Evolutionary conservation across 208 protist genomes (phyloP).

Genomic region (Herpetomonas tarakana): DNA sequence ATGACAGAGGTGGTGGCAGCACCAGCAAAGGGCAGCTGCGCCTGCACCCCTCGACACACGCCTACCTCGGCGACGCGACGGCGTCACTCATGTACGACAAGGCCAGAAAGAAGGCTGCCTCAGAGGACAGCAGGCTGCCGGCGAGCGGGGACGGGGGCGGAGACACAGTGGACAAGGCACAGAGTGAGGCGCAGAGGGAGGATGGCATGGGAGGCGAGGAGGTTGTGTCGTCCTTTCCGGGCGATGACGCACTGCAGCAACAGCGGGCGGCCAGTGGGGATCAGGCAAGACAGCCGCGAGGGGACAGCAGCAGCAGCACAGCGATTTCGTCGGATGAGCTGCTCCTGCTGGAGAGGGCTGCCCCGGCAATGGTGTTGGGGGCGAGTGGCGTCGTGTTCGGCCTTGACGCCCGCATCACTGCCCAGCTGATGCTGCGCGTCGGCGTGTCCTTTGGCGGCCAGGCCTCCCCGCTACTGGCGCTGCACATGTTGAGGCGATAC

Average conservation of each 20-base stretch:
- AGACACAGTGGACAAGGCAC: too few species aligned
- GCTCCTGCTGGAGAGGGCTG: not conserved
- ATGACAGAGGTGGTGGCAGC: slow-evolving; percentile 1
- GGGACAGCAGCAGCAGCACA: slow-evolving; percentile 2
- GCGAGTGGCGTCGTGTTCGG: slow-evolving; percentile 47
- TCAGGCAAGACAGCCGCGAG: too few species aligned
- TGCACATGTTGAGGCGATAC: slow-evolving; percentile 72
- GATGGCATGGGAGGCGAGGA: too few species aligned
- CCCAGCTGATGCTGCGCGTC: slow-evolving; percentile 63
- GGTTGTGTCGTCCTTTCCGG: not conserved
- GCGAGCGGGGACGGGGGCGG: too few species aligned
- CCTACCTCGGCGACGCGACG: not conserved
- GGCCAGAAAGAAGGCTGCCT: not conserved
- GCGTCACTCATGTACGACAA: not conserved
- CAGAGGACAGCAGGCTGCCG: not conserved
- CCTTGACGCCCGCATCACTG: slow-evolving; percentile 46
- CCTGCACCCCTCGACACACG: not conserved
- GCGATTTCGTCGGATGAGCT: not conserved
- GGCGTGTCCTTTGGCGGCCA: slow-evolving; percentile 58
- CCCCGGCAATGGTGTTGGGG: slow-evolving; percentile 15
- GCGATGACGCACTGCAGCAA: not conserved
- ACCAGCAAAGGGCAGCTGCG: not conserved
- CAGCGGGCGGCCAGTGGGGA: too few species aligned
- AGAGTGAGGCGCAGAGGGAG: too few species aligned
- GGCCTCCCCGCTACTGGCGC: slow-evolving; percentile 61